Evolutionary conservation across 139 green algal species (phyloP), one percentile per base, ranked within the genome.

Genomic region (Bryopsis sp.): DNA sequence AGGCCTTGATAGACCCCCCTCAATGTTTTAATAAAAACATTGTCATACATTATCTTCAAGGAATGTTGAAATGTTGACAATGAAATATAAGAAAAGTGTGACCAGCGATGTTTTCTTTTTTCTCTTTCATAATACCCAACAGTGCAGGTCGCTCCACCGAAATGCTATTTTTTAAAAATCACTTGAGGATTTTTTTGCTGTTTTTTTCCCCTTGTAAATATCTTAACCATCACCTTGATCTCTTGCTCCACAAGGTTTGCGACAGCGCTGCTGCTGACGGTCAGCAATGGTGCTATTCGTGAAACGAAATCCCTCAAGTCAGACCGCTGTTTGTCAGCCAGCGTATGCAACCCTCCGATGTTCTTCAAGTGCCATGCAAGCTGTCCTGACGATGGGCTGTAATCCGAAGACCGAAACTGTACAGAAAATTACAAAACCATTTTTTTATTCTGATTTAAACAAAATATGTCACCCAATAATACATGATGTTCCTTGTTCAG

Each of bases 251-350:
- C 29, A 43, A 31, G 6, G 5, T 43, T 11, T 15, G 31, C 31
- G 5, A 31, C 59, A 7, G 33, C n/a, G 28, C 32, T 31, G 31
- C 29, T 8, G 8, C 32, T 15, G 7, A 43, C 29, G 34, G 5
- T 43, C 26, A 67, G 19, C 6, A 39, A 11, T 5, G 19, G 24
- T 15, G 33, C 6, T 11, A 67, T 8, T n/a, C 19, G 5, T n/a
- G 28, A 26, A 24, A 67, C 32, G 31, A 67, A 67, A 4, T 39
- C 59, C 19, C 32, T 67, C 7, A 67, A 43, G 5, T 47, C 59
- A 67, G 7, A 11, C 32, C 32, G 15, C 7, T 11, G 7, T 24
- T 43, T 67, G 59, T 67, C 7, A 39, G 39, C 6, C 32, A 47
- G 32, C 28, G 5, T 43, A 24, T 67, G 59, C 26, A 67, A 43